A percentile compares a stretch with the other conserved stretches of the same genome.
These are phyloP conservation scores for Xylaria sp. DNA, from an alignment of 2,329 filamentous ascomycete species.

Conservation along the genomic window DNA sequence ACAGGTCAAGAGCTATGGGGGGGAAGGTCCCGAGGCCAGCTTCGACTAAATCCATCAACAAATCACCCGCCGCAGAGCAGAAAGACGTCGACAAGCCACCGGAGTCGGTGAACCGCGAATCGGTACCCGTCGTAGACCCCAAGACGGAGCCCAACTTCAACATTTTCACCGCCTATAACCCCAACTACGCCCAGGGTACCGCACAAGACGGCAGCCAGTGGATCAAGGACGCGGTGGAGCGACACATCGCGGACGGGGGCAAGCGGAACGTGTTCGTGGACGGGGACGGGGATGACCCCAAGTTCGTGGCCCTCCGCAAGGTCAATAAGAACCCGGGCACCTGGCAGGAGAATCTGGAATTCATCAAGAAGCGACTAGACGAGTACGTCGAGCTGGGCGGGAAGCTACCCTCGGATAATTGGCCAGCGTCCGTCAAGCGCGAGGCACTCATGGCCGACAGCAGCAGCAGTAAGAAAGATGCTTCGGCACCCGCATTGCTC, in stretches of 20 bases:
- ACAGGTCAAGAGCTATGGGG: no score
- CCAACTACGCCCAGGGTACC: not conserved
- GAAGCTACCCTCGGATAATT: not conserved
- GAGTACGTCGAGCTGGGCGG: slow-evolving; percentile 1
- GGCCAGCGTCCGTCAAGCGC: not conserved
- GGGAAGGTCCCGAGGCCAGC: no score
- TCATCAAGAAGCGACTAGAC: not conserved
- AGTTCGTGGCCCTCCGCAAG: not conserved
- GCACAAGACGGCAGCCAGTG: not conserved
- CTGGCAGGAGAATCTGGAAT: not conserved
- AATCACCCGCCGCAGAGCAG: not conserved
- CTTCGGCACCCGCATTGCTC: not conserved
- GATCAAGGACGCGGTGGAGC: not conserved
- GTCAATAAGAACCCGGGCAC: not conserved
- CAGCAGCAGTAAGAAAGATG: not conserved
- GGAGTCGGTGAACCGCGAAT: not conserved
- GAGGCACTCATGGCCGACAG: not conserved
- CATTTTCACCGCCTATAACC: not conserved
- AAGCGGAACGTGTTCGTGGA: not conserved
- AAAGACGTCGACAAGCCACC: not conserved
- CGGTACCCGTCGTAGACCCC: not conserved
- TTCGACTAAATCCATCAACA: not conserved
- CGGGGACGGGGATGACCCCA: no score
- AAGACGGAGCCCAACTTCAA: slow-evolving; percentile 1
- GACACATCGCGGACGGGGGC: not conserved